These are phyloP conservation scores for Mrakia frigida DNA, from an alignment of 768 basidiomycete species.

Conservation along the genomic window DNA sequence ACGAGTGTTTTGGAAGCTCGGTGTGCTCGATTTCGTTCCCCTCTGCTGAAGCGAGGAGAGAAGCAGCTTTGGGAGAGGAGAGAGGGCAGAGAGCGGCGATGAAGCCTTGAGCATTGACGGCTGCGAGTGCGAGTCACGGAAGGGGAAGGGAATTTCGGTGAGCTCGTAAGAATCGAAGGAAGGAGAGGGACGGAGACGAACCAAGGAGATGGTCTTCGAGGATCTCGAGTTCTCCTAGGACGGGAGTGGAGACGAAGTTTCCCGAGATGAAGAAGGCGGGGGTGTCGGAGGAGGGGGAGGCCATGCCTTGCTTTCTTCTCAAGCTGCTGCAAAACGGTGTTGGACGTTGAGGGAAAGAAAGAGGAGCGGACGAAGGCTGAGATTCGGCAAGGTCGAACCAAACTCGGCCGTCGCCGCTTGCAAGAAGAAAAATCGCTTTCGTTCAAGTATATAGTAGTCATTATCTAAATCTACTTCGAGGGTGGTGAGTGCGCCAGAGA, in stretches of 20 bases:
- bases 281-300: neutral
- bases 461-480: neutral
- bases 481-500: too few species aligned
- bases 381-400: neutral
- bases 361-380: neutral
- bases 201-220: slow-evolving; percentile 57
- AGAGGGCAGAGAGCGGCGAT: slow-evolving; percentile 30
- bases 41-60: slow-evolving; percentile 45
- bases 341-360: neutral
- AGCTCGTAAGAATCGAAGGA: slow-evolving; percentile 29
- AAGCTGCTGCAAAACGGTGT: neutral
- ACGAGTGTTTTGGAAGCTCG: slow-evolving; percentile 38
- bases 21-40: slow-evolving; percentile 16
- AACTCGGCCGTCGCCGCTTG: neutral
- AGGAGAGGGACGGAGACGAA: slow-evolving; percentile 43
- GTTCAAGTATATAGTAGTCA: neutral
- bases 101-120: slow-evolving; percentile 34
- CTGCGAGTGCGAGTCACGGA: slow-evolving; percentile 13
- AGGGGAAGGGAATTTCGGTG: neutral
- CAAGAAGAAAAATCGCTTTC: neutral
- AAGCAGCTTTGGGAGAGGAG: neutral
- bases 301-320: too few species aligned
- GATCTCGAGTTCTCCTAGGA: slow-evolving; percentile 55
- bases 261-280: slow-evolving; percentile 45
- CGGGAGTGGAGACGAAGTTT: slow-evolving; percentile 57